Base-by-base conservation (phyloP, 331 rosid genomes). In the Pyracantha coccinea region DNA sequence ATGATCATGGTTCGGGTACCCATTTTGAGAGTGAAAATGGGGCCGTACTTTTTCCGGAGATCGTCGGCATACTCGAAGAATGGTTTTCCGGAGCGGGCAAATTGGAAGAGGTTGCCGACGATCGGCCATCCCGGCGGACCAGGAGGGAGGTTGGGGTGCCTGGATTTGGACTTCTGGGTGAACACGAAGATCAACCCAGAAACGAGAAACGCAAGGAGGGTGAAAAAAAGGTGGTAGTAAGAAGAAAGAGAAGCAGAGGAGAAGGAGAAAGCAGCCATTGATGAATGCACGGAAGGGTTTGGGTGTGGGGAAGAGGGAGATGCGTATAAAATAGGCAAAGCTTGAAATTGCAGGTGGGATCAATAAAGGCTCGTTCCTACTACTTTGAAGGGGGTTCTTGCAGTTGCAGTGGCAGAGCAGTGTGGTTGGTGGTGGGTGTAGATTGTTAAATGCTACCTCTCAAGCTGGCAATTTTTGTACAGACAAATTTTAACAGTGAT, bases 121-220 rank as follows among this genome's bases (percentile, higher is more conserved):
- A 93, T 29, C 6, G 98, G 98, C 98, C 98, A 93, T 0, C 97
- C 98, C 0, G 92, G 93, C 7, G 98, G 98, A 0, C 98, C 96
- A 2, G 97, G 97, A 0, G 98, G 97, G 12, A 93, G 97, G 38
- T 82, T 87, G 25, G 52, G 80, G 20, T 13, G 61, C 24, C 61
- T 89, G 23, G 88, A 79, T 47, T 85, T 88, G 32, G 81, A 17
- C 71, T 79, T 88, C 1, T 66, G 79, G 29, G 82, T 81, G 59
- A 86, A 53, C 17, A 93, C 21, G 85, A 93, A 74, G 72, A 90
- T 75, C 0, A 88, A 66, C 66, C 58, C 65, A 2, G 96, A 78
- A 7, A 93, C 2, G 68, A 87, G 20, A 21, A 93, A 50, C 2
- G 89, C 91, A 0, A 89, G 24, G 78, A 74, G 27, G 11, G 96